Base-by-base conservation (phyloP, 2,329 filamentous ascomycete species). In the Chaetomiaceae sp. region DNA sequence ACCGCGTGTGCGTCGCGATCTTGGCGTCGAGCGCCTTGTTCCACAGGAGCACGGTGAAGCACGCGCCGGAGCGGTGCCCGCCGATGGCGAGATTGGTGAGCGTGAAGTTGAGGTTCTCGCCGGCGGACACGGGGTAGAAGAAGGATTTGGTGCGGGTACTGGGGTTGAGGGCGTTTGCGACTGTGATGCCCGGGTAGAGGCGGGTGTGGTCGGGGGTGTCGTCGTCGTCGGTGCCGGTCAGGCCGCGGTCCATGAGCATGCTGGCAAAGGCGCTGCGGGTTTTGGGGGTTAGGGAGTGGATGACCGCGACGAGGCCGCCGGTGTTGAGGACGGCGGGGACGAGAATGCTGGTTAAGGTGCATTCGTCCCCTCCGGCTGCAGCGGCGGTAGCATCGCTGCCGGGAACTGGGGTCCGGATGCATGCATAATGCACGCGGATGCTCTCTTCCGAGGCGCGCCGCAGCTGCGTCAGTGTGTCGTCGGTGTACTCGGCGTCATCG, bases 401-500 rank as follows among this genome's bases (percentile, higher is more conserved):
- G 29, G 15, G 6, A 1, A 18, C 11, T 4, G 40, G 45, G 15
- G 43, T 40, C 42, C 43, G 48, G 43, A 55, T 50, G 41, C 54
- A 56, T 3, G 32, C 54, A 32, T 52, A 52, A 34, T 56, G 54
- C 4, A 56, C 47, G 24, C 54, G 50, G 24, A 56, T 53, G 29
- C 50, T 52, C 37, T 56, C 52, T 5, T 48, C 33, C 5, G n/a
- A 26, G 14, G 54, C 54, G 14, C 54, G 50, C 11, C 32, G 26
- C 12, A 55, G 35, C 27, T 56, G 52, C 5, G 15, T 11, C 3
- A 52, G 33, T 3, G 44, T 40, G 24, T 47, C 15, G 3, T 29
- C 32, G 1, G 40, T 33, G 5, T 17, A 44, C 3, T 45, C 35
- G 3, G 20, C 19, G 10, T 22, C 35, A 20, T 53, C 48, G 4